phyloP scores from a whole-genome alignment of 164 flowering plant species.

The Berberis vulgaris region DNA sequence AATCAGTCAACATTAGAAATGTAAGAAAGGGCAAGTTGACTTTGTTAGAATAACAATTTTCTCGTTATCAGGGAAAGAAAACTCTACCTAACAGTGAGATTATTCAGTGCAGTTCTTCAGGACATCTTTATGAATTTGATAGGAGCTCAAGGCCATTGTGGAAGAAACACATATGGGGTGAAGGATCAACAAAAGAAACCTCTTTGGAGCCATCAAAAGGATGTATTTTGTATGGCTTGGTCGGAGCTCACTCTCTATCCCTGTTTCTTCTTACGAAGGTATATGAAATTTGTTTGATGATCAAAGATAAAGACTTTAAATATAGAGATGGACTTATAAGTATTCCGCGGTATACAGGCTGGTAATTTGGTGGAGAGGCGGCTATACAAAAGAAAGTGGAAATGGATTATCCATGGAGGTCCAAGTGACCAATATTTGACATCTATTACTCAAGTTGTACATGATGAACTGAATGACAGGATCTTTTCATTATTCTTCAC shows the following conservation, averaged over 20 bases:
- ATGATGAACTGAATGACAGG: constrained; percentile 33
- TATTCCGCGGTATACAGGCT: constrained; percentile 26
- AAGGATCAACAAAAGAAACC: constrained; percentile 30
- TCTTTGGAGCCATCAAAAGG: constrained; percentile 37
- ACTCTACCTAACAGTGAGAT: constrained; percentile 13
- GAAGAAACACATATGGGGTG: constrained; percentile 72
- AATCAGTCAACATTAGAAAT: too few relatives aligned
- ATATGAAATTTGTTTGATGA: not conserved
- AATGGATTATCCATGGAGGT: constrained; percentile 69
- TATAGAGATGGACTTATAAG: too few relatives aligned
- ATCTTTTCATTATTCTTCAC: constrained; percentile 43
- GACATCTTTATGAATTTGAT: constrained; percentile 76
- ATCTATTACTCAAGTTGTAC: constrained; percentile 44
- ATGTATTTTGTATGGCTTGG: constrained; percentile 34
- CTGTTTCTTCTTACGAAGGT: constrained; percentile 75
- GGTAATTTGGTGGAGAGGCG: constrained; percentile 66
- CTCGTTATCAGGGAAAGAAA: too few relatives aligned
- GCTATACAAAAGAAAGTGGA: constrained; percentile 75
- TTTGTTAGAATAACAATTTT: too few relatives aligned
- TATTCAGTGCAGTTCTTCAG: constrained; percentile 49
- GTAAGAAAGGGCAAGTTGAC: too few relatives aligned
- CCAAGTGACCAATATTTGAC: constrained; percentile 49
- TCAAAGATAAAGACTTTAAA: too few relatives aligned
- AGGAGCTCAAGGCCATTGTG: constrained; percentile 66
- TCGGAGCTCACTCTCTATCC: constrained; percentile 59